Evolutionary conservation across 139 green algal species (phyloP).

Genomic region (Zygnema circumcarinatum): DNA sequence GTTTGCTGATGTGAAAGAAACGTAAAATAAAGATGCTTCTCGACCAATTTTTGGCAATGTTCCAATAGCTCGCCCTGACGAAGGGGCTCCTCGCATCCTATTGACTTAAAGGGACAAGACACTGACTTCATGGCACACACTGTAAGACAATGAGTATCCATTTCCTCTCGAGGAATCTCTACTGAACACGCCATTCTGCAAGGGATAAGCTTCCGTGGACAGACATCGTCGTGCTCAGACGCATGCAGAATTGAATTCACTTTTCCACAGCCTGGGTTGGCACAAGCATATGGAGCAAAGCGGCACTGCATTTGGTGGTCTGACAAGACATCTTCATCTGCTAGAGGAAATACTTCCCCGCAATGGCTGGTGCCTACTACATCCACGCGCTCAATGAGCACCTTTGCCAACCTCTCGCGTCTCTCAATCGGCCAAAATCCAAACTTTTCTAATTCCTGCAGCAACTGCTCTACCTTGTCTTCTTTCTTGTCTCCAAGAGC

Average conservation of each 20-base stretch:
- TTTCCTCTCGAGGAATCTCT: constrained; percentile 18
- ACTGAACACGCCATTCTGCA: constrained; percentile 34
- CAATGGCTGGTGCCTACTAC: not conserved
- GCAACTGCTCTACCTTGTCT: constrained; percentile 31
- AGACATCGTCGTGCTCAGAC: constrained; percentile 32
- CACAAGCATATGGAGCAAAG: constrained; percentile 18
- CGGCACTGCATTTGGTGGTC: constrained; percentile 15
- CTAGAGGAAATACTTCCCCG: not conserved
- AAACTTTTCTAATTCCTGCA: constrained; percentile 19
- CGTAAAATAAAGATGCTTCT: constrained; percentile 25
- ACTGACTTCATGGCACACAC: constrained; percentile 36
- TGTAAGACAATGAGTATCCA: constrained; percentile 36
- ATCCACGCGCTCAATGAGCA: constrained; percentile 41
- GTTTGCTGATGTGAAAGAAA: not conserved
- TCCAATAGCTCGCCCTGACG: constrained; percentile 30
- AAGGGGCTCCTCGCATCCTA: constrained; percentile 43
- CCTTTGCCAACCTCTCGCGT: constrained; percentile 34
- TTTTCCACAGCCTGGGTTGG: constrained; percentile 11
- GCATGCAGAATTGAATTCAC: constrained; percentile 5
- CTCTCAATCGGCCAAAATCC: constrained; percentile 18
- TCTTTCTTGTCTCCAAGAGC: constrained; percentile 15
- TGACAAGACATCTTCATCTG: constrained; percentile 22
- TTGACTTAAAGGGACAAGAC: constrained; percentile 34
- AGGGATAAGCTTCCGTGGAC: constrained; percentile 37
- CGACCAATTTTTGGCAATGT: constrained; percentile 30